phyloP scores from a whole-genome alignment of 1,139 yeast species.

The Taphrina populina region DNA sequence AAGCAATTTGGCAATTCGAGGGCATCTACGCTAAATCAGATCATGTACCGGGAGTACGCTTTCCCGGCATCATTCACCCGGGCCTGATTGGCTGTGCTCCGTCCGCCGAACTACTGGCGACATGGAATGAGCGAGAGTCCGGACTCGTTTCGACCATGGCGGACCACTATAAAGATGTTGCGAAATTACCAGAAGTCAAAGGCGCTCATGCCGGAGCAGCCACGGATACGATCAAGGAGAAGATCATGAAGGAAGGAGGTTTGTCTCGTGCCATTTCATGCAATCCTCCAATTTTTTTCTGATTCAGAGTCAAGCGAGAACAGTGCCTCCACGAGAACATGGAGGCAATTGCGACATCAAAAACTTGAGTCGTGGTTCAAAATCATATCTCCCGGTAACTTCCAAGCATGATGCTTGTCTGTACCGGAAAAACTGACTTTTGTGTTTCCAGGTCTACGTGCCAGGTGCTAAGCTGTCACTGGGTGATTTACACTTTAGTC shows the following conservation, averaged over 20 bases:
- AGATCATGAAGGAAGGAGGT: slow-evolving; percentile 49
- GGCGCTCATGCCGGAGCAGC: slow-evolving; percentile 49
- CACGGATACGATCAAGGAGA: slow-evolving; percentile 42
- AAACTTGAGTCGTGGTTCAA: slow-evolving; percentile 53
- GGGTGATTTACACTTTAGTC: slow-evolving; percentile 55
- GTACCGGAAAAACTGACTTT: background rate
- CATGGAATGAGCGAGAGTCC: slow-evolving; percentile 52
- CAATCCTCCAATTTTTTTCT: background rate
- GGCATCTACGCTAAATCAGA: slow-evolving; percentile 53
- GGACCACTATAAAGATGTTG: slow-evolving; percentile 47
- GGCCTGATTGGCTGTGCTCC: slow-evolving; percentile 57
- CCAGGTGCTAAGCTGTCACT: slow-evolving; percentile 53
- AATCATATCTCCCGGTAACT: slow-evolving; percentile 50
- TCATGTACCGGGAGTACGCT: slow-evolving; percentile 53
- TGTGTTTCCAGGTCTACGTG: slow-evolving; percentile 46
- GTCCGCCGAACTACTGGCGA: slow-evolving; percentile 48
- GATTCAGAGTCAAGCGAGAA: slow-evolving; percentile 43
- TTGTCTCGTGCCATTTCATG: background rate
- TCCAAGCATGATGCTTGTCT: background rate
- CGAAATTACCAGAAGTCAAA: slow-evolving; percentile 48
- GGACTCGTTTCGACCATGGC: slow-evolving; percentile 46
- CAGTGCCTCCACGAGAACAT: slow-evolving; percentile 54
- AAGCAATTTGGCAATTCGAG: slow-evolving; percentile 55
- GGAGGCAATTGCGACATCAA: slow-evolving; percentile 58
- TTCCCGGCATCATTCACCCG: slow-evolving; percentile 50